phyloP scores from a whole-genome alignment of 2,329 filamentous ascomycete genomes.

The Metarhizium humberi region DNA sequence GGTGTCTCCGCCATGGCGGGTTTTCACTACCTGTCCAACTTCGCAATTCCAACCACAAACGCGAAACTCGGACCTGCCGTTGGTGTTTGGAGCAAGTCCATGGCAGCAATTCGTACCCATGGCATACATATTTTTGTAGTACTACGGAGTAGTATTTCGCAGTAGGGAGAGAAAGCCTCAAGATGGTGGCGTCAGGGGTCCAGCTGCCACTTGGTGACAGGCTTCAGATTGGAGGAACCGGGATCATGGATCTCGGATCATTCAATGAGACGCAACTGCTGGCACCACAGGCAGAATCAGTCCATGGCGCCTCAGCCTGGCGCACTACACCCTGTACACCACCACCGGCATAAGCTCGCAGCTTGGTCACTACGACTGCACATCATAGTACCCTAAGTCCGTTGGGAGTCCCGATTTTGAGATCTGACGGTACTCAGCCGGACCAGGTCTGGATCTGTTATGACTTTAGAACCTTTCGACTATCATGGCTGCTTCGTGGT shows the following conservation, averaged over 20 bases:
- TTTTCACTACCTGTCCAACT: too few relatives aligned
- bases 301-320: neutral
- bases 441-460: neutral
- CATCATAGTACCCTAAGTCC: neutral
- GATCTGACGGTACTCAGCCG: neutral
- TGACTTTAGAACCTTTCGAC: neutral
- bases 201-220: neutral
- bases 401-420: neutral
- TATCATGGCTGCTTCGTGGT: neutral
- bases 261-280: slow-evolving; percentile 4
- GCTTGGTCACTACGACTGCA: neutral
- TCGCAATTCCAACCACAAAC: too few relatives aligned
- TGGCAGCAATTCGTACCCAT: neutral
- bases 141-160: too few relatives aligned
- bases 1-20: too few relatives aligned
- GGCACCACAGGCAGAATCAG: neutral
- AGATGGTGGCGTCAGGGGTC: slow-evolving; percentile 4
- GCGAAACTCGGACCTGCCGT: neutral
- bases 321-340: neutral
- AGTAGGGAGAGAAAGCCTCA: neutral
- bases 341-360: neutral
- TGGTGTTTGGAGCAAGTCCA: neutral
- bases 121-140: too few relatives aligned
- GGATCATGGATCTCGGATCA: slow-evolving; percentile 4
- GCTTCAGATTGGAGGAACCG: neutral